These are phyloP conservation scores for Xerophyta viscosa DNA, from an alignment of 106 monocot genomes.

Conservation along the genomic window DNA sequence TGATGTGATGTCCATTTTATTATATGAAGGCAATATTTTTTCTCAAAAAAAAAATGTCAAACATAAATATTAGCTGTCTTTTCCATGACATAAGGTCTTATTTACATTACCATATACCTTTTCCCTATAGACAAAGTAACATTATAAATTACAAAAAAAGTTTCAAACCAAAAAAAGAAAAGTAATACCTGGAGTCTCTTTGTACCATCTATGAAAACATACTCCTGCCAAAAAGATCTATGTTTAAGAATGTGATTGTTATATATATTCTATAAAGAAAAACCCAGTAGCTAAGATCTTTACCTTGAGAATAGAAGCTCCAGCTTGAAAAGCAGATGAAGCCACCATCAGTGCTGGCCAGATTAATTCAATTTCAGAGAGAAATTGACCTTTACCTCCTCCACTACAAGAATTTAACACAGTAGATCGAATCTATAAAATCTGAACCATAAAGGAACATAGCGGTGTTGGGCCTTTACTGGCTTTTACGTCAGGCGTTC, in stretches of 20 bases:
- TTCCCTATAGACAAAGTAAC: no score
- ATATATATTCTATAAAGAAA: not conserved
- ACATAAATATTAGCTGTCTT: no score
- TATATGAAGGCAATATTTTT: no score
- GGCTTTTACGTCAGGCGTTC: no score
- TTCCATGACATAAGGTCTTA: no score
- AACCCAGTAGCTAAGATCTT: not conserved
- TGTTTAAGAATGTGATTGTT: not conserved
- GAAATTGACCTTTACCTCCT: conserved; percentile 37
- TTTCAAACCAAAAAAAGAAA: not conserved
- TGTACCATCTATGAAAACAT: conserved; percentile 82
- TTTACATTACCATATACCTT: no score
- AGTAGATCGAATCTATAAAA: not conserved
- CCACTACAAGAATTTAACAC: conserved; percentile 52
- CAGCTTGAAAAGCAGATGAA: conserved; percentile 94
- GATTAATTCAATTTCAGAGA: conserved; percentile 46
- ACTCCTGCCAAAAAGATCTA: conserved; percentile 49
- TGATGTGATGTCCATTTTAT: no score
- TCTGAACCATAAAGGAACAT: not conserved
- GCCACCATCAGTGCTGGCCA: conserved; percentile 90
- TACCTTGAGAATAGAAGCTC: conserved; percentile 98
- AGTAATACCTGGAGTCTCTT: conserved; percentile 73
- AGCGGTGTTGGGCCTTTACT: no score
- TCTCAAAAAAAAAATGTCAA: no score
- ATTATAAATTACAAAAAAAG: not conserved